phyloP scores from a whole-genome alignment of 208 protist species.

The Endotrypanum monterogeii region DNA sequence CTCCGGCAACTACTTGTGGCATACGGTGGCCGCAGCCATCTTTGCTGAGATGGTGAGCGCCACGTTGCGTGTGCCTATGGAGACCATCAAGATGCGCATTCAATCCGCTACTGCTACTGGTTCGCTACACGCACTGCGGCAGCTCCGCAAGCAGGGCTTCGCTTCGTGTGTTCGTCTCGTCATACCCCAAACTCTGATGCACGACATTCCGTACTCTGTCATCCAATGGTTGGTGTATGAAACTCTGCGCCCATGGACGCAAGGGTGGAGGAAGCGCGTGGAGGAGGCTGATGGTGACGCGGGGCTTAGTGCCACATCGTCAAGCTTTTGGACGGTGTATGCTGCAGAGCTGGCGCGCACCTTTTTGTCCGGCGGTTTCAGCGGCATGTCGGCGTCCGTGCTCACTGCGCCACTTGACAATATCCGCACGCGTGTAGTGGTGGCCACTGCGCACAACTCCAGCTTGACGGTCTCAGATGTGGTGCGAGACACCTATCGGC shows the following conservation, averaged over 20 bases:
- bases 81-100: conserved; percentile 85
- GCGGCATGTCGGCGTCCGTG: conserved; percentile 60
- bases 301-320: background rate
- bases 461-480: conserved; percentile 38
- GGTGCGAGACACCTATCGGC: conserved; percentile 39
- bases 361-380: conserved; percentile 78
- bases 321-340: conserved; percentile 30
- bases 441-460: conserved; percentile 44
- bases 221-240: conserved; percentile 84
- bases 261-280: conserved; percentile 22
- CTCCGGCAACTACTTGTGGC: conserved; percentile 24
- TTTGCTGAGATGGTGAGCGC: conserved; percentile 63
- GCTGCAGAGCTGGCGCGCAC: conserved; percentile 42
- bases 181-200: conserved; percentile 69
- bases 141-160: conserved; percentile 51
- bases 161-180: conserved; percentile 44
- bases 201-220: conserved; percentile 83
- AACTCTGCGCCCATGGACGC: conserved; percentile 61
- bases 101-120: conserved; percentile 55
- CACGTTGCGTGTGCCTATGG: conserved; percentile 80
- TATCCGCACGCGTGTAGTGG: conserved; percentile 69
- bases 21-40: conserved; percentile 47
- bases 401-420: conserved; percentile 81
- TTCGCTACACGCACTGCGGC: conserved; percentile 45
- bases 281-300: background rate